Evolutionary conservation across 257 asterid species (phyloP).

Genomic region (Solanum corneliomulleri): DNA sequence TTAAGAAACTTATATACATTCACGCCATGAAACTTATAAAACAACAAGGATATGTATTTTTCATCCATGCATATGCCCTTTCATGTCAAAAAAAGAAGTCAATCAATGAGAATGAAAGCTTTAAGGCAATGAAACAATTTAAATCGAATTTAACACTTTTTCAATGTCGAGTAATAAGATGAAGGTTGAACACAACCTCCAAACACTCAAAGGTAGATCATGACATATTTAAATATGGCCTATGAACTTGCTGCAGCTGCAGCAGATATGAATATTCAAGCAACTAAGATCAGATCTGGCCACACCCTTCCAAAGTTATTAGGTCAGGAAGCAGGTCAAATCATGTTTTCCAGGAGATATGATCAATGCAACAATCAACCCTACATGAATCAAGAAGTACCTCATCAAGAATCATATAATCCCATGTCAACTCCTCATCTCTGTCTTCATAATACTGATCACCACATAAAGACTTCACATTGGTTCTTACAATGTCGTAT

Average conservation of each 20-base stretch:
- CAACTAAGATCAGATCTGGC: neutral
- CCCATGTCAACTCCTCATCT: slow-evolving; percentile 68
- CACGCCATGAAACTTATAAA: neutral
- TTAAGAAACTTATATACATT: neutral
- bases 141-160: neutral
- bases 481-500: slow-evolving; percentile 83
- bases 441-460: slow-evolving; percentile 21
- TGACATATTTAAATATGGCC: neutral
- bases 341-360: neutral
- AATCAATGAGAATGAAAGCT: neutral
- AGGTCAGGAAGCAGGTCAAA: neutral
- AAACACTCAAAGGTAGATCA: neutral
- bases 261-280: neutral
- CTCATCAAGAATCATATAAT: slow-evolving; percentile 92
- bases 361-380: neutral
- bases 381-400: slow-evolving; percentile 17
- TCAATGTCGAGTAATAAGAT: neutral
- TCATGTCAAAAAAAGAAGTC: neutral
- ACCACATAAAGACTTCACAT: slow-evolving; percentile 59
- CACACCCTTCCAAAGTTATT: neutral
- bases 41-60: neutral
- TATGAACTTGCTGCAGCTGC: neutral
- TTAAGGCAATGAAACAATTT: neutral
- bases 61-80: neutral
- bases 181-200: neutral